A percentile compares a stretch with the other conserved stretches of the same genome.
These are phyloP conservation scores for Cytidiella melzeri DNA, from an alignment of 768 basidiomycete genomes.

Conservation along the genomic window DNA sequence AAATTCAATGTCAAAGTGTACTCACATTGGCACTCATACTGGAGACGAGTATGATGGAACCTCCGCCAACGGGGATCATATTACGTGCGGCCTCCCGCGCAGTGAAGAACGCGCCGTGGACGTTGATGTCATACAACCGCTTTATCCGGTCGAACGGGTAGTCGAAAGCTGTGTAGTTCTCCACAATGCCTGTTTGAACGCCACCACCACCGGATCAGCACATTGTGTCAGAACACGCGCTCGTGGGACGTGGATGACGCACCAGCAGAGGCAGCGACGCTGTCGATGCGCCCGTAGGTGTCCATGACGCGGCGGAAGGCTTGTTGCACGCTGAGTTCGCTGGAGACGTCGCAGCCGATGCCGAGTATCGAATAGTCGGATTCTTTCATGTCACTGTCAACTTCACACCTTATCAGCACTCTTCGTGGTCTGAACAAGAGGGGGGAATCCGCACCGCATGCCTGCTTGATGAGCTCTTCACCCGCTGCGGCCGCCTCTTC, in stretches of 20 bases:
- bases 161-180: conserved; percentile 84
- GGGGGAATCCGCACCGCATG: conserved; percentile 38
- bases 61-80: conserved; percentile 80
- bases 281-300: conserved; percentile 67
- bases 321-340: conserved; percentile 70
- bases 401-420: conserved; percentile 34
- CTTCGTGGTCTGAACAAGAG: conserved; percentile 9
- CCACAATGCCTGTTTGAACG: conserved; percentile 62
- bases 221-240: neutral
- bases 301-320: conserved; percentile 62
- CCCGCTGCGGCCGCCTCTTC: conserved; percentile 64
- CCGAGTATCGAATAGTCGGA: conserved; percentile 65
- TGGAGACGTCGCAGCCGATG: conserved; percentile 82
- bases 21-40: conserved; percentile 88
- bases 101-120: conserved; percentile 93
- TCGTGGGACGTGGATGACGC: conserved; percentile 13
- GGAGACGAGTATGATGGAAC: conserved; percentile 80
- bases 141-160: conserved; percentile 85
- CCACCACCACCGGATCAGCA: no score
- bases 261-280: conserved; percentile 88
- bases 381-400: conserved; percentile 46
- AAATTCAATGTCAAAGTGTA: conserved; percentile 4
- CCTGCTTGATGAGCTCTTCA: conserved; percentile 51
- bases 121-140: conserved; percentile 85
- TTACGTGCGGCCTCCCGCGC: conserved; percentile 89